Evolutionary conservation across 164 flowering plant genomes (phyloP).

Genomic region (Pachysandra terminalis): DNA sequence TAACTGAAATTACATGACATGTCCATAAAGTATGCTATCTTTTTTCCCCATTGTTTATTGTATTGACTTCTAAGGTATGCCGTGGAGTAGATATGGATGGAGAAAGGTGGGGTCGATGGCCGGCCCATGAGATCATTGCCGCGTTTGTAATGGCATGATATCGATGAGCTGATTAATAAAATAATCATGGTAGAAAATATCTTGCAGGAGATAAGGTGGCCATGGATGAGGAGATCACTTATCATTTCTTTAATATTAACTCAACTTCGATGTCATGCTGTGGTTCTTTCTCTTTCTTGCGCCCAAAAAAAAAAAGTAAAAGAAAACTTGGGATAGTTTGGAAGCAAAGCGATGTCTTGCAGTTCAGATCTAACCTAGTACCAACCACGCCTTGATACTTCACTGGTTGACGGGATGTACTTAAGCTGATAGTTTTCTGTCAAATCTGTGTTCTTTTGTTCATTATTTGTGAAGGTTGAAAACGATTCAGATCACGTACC

Average conservation of each 20-base stretch:
- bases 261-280: neutral
- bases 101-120: neutral
- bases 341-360: too few relatives aligned
- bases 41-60: neutral
- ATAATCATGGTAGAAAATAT: neutral
- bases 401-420: too few relatives aligned
- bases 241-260: neutral
- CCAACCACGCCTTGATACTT: too few relatives aligned
- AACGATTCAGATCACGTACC: too few relatives aligned
- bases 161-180: neutral
- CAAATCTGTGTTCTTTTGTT: too few relatives aligned
- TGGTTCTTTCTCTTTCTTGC: neutral
- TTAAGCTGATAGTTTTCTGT: too few relatives aligned
- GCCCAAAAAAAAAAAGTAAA: too few relatives aligned
- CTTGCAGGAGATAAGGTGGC: constrained; percentile 2
- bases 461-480: too few relatives aligned
- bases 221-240: neutral
- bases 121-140: constrained; percentile 3
- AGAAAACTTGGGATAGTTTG: too few relatives aligned
- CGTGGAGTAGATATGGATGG: neutral
- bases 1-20: too few relatives aligned
- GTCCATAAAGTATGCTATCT: neutral
- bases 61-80: neutral
- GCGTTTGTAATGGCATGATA: neutral
- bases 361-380: too few relatives aligned